Conservation (phyloP, 2,329 filamentous ascomycete genomes). For the Pseudogymnoascus sp. region DNA sequence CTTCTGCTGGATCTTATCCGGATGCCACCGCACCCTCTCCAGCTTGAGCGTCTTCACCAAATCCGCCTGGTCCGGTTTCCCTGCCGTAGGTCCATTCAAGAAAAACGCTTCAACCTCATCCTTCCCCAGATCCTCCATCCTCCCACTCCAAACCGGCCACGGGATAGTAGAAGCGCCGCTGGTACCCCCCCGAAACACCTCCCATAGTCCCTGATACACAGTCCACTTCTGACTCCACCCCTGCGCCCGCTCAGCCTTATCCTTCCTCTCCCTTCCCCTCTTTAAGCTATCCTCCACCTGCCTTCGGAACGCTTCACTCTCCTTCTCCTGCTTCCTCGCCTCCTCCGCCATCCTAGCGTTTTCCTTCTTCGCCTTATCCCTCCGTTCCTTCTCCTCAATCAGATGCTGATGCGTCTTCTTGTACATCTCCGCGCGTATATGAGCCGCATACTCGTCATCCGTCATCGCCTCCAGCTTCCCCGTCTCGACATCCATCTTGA, state of each 20-base stretch:
- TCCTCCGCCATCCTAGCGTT: slow-evolving; percentile 34
- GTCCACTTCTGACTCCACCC: slow-evolving; percentile 54
- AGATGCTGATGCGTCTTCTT: slow-evolving; percentile 84
- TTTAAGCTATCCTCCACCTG: slow-evolving; percentile 63
- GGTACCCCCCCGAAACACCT: slow-evolving; percentile 31
- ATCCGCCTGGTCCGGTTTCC: slow-evolving; percentile 27
- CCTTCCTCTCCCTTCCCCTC: slow-evolving; percentile 53
- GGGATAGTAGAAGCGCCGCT: slow-evolving; percentile 40
- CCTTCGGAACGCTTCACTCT: slow-evolving; percentile 41
- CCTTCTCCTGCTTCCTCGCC: slow-evolving; percentile 31
- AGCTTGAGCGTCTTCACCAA: slow-evolving; percentile 55
- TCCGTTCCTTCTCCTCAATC: slow-evolving; percentile 62
- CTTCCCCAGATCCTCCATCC: slow-evolving; percentile 43
- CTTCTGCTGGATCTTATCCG: slow-evolving; percentile 91
- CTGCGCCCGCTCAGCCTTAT: slow-evolving; percentile 34
- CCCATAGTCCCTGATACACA: slow-evolving; percentile 58
- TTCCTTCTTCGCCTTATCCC: slow-evolving; percentile 46
- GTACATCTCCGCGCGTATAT: slow-evolving; percentile 88
- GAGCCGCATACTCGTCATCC: slow-evolving; percentile 83
- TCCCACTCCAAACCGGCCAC: slow-evolving; percentile 60
- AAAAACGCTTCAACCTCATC: slow-evolving; percentile 56
- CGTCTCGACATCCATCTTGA: slow-evolving; percentile 32
- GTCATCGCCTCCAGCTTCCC: slow-evolving; percentile 72
- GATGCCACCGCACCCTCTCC: slow-evolving; percentile 91
- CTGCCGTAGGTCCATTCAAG: slow-evolving; percentile 37